Conservation (phyloP, 805 yeast genomes). For the Myxozyma mucilagina region DNA sequence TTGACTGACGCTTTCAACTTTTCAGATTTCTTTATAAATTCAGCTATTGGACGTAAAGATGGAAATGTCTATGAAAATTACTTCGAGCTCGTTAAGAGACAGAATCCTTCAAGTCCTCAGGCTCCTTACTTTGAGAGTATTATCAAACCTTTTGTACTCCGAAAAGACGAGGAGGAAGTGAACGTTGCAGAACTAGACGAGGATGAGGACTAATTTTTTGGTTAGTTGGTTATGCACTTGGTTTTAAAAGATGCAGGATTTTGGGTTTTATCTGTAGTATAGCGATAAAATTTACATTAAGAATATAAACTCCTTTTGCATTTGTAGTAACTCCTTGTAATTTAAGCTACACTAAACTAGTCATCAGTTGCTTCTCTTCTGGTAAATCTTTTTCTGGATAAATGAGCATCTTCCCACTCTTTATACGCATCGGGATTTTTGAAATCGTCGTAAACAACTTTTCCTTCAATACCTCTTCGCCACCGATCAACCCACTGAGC, state of each 20-base stretch:
- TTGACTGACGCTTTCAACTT: constrained; percentile 82
- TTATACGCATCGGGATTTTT: constrained; percentile 24
- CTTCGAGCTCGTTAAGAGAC: constrained; percentile 60
- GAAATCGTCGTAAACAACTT: constrained; percentile 39
- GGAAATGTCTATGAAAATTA: constrained; percentile 85
- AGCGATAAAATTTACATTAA: neutral
- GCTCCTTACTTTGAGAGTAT: constrained; percentile 56
- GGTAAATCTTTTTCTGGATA: constrained; percentile 1
- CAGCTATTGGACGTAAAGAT: constrained; percentile 76
- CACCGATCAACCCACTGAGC: constrained; percentile 61
- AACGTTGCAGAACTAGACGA: constrained; percentile 26
- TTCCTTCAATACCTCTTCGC: constrained; percentile 55
- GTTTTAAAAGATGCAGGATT: neutral
- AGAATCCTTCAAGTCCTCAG: constrained; percentile 49
- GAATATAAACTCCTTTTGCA: neutral
- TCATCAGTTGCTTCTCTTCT: neutral
- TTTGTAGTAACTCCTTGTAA: neutral
- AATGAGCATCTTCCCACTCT: constrained; percentile 22
- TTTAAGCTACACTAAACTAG: constrained; percentile 5
- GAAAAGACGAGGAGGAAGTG: constrained; percentile 35
- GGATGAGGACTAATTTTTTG: constrained; percentile 17
- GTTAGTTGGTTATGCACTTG: neutral
- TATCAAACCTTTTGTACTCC: constrained; percentile 42
- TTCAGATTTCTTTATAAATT: constrained; percentile 76
- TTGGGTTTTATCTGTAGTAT: neutral